A percentile compares a stretch with the other conserved stretches of the same genome.
phyloP scores from a whole-genome alignment of 140 eudicot genomes.

The Stevia rebaudiana region DNA sequence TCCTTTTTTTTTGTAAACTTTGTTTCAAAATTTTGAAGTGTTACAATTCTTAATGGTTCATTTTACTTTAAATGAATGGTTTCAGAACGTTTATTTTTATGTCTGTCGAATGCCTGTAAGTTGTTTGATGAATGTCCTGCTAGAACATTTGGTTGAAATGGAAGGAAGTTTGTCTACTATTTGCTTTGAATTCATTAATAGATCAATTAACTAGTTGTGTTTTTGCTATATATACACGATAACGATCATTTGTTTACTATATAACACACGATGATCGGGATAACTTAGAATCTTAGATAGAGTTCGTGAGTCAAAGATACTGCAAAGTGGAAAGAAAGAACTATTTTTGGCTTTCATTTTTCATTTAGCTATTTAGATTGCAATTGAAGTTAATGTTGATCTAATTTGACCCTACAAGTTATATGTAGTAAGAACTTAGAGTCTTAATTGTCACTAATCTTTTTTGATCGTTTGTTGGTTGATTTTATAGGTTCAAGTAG shows the following conservation, averaged over 20 bases:
- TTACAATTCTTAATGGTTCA: background rate
- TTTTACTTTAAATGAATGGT: background rate
- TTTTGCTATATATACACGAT: slow-evolving; percentile 12
- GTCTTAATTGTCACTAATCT: background rate
- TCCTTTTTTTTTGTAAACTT: background rate
- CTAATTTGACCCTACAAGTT: background rate
- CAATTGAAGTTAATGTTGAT: background rate
- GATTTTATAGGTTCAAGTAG: slow-evolving; percentile 76
- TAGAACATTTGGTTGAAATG: background rate
- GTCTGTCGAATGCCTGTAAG: background rate
- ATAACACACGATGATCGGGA: no score
- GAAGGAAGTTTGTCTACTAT: background rate
- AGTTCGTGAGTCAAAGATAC: background rate
- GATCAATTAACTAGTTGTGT: background rate
- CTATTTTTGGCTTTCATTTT: background rate
- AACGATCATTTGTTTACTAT: no score
- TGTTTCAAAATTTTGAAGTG: background rate
- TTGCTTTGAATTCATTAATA: background rate
- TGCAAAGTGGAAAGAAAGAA: background rate
- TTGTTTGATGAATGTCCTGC: background rate
- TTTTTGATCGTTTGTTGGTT: slow-evolving; percentile 19
- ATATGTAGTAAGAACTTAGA: background rate
- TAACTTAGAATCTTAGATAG: no score
- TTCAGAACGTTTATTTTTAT: background rate
- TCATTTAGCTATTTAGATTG: background rate